These are phyloP conservation scores for Clonostachys solani DNA, from an alignment of 2,329 filamentous ascomycete genomes.

Conservation along the genomic window DNA sequence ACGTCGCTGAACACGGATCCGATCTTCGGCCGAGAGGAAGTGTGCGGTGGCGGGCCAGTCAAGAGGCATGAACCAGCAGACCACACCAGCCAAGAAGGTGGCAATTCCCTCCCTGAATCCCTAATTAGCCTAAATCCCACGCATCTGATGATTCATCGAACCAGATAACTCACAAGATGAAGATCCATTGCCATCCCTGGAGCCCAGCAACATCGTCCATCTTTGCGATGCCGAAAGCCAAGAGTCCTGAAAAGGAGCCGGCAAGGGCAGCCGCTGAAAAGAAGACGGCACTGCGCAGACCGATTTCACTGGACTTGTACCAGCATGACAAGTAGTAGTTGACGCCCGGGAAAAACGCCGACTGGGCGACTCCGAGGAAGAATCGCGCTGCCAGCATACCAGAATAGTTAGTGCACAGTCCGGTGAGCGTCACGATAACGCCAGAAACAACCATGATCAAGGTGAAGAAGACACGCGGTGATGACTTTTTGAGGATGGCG, in stretches of 20 bases:
- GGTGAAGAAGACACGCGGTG: slow-evolving; percentile 38
- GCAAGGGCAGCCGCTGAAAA: not conserved
- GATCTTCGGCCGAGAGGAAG: not conserved
- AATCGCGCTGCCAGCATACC: slow-evolving; percentile 63
- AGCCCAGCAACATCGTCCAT: slow-evolving; percentile 49
- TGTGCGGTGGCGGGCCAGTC: not conserved
- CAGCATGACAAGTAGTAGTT: not conserved
- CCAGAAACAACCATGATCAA: slow-evolving; percentile 48
- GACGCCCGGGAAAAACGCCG: slow-evolving; percentile 29
- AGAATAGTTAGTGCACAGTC: slow-evolving; percentile 39
- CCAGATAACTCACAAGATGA: not conserved
- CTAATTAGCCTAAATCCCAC: not conserved
- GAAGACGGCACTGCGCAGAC: slow-evolving; percentile 1
- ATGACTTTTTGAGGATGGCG: slow-evolving; percentile 41
- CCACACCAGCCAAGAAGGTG: not conserved
- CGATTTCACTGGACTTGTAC: not conserved
- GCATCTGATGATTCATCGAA: not conserved
- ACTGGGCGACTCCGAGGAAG: slow-evolving; percentile 67
- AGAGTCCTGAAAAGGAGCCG: not conserved
- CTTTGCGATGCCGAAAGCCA: slow-evolving; percentile 1
- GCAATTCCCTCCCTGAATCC: slow-evolving; percentile 49
- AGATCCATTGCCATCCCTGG: slow-evolving; percentile 46
- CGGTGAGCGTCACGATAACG: slow-evolving; percentile 30
- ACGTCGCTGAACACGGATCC: slow-evolving; percentile 60
- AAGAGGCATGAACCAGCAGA: not conserved